Base-by-base conservation (phyloP, 257 asterid genomes). In the Solanum sejunctum region DNA sequence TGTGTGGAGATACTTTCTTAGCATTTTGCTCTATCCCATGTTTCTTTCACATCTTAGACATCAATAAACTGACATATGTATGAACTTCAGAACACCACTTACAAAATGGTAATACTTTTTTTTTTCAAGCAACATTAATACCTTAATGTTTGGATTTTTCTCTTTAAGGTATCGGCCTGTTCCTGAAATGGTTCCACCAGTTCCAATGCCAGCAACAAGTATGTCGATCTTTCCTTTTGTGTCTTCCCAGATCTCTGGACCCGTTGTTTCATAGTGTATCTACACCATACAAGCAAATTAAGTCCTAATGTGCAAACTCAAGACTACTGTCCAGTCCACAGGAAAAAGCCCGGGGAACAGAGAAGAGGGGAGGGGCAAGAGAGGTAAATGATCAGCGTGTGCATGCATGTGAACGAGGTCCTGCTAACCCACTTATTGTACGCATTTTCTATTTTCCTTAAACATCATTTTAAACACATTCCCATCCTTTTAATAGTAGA, bases 201-300 rank as follows among this genome's bases (percentile, higher is more conserved):
- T 97, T 60, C 99, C 99, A 86, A 97, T 95, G 82, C 99, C 99
- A 23, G 99, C 99, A 89, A 97, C 97, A 87, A 97, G 88, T 87
- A 97, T 95, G 91, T 95, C 99, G 85, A 95, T 93, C 89, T 92
- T 93, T 86, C 99, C 99, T 82, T 88, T 94, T 28, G 99, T 93
- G 89, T 97, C 99, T 81, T 97, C 99, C 99, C 99, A 97, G 83
- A 97, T 97, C 93, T 95, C 99, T 20, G 99, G 99, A 84, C 99
- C 98, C 54, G 99, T 97, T 87, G 98, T 95, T 91, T 97, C 99
- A 86, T 89, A 97, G 89, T 97, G 99, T 87, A 97, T 85, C 99
- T 97, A 88, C 88, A 69, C 57, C 80, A 69, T 26, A 83, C 61
- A 39, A 83, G 41, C 16, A 43, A 83, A 52, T 52, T 52, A 51